These are phyloP conservation scores for Silene noctiflora DNA, from an alignment of 179 eudicot species.

Conservation along the genomic window DNA sequence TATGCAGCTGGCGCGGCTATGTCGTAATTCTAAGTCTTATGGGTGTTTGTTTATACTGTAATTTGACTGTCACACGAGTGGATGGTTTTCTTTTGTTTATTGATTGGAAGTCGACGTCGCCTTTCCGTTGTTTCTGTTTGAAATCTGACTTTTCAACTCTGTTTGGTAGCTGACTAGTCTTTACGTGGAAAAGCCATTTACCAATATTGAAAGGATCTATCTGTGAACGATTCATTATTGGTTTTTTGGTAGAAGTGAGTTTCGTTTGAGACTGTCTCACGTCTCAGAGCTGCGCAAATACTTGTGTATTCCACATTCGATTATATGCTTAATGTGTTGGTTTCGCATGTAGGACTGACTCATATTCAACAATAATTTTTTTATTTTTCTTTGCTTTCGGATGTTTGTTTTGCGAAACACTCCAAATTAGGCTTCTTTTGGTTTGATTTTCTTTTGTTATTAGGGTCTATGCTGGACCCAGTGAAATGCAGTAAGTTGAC, in stretches of 20 bases:
- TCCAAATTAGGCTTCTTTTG: constrained; percentile 3
- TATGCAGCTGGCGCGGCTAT: constrained; percentile 14
- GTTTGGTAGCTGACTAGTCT: constrained; percentile 16
- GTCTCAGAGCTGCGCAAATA: too few species aligned
- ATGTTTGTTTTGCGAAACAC: background rate
- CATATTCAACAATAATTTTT: too few species aligned
- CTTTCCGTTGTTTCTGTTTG: constrained; percentile 7
- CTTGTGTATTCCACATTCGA: too few species aligned
- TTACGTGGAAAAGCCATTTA: constrained; percentile 15
- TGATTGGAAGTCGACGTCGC: constrained; percentile 1
- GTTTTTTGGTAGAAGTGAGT: constrained; percentile 13
- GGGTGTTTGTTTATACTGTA: background rate
- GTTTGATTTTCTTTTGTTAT: background rate
- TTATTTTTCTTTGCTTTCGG: background rate
- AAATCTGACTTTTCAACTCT: constrained; percentile 19
- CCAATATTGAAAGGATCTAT: constrained; percentile 7
- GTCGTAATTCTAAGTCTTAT: background rate
- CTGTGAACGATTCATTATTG: background rate
- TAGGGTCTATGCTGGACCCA: constrained; percentile 58
- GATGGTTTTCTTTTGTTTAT: background rate
- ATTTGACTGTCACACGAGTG: background rate
- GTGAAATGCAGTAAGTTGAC: constrained; percentile 58
- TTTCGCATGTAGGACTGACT: too few species aligned
- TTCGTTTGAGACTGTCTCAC: too few species aligned
- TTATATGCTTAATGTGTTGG: too few species aligned